Evolutionary conservation across 257 asterid species (phyloP), one percentile per base, ranked within the genome.

Genomic region (Rehmannia glutinosa): DNA sequence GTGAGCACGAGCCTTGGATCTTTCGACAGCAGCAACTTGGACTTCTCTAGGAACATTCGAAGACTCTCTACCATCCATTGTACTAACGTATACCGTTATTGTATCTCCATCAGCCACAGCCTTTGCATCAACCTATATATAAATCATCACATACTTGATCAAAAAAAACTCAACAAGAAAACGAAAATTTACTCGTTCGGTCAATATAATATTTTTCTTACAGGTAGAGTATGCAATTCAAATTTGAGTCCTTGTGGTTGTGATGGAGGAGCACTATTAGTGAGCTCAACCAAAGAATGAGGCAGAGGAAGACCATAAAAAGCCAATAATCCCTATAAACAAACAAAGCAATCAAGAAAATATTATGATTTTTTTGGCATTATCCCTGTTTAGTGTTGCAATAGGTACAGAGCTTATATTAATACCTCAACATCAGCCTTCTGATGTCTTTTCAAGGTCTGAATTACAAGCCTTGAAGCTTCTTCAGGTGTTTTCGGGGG

Each of bases 61-160:
- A 6, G 99, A 76, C 78, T 87, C 99, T 71, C 90, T 82, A 6
- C 82, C 77, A 73, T 86, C 89, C 6, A 8, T 56, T 0, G 87
- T 66, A 57, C 80, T 86, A 27, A 90, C 95, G 33, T 86, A 93
- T 12, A 85, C 97, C 7, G 91, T 93, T 61, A 93, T 64, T 3
- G 97, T 88, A 78, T 90, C 97, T n/a, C 97, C 99, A 79, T 90
- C 97, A 3, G 96, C 99, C 25, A 90, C 99, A 17, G 99, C 96
- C 75, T 82, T 93, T 1, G 85, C 84, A 76, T 93, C 96, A 66
- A 93, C 94, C 98, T 90, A 19, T 3, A 20, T 89, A n/a, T 2
- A 21, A 57, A 36, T 42, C 47, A 3, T 25, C 6, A 11, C 66
- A 32, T 16, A 39, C 25, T 42, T 13, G 16, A 47, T 49, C 19